Evolutionary conservation across 176 grass and related monocot species (phyloP).

Genomic region (Carex kokanica): DNA sequence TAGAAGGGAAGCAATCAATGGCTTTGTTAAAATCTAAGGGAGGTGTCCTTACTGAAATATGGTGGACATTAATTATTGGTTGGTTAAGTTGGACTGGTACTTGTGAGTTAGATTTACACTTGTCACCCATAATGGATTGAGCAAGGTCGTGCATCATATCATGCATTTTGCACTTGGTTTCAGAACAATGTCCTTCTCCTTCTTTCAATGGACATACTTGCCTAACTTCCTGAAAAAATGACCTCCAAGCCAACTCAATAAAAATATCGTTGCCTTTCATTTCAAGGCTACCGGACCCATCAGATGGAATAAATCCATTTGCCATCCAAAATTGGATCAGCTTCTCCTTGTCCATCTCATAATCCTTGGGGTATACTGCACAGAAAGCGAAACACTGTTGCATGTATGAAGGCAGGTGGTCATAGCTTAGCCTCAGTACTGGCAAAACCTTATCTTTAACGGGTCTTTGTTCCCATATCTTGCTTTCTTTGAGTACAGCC

Average conservation of each 20-base stretch:
- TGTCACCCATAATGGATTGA: background rate
- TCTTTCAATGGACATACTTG: background rate
- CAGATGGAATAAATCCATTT: constrained; percentile 20
- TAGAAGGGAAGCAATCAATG: background rate
- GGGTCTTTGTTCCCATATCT: background rate
- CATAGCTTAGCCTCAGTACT: constrained; percentile 30
- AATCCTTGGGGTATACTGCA: constrained; percentile 27
- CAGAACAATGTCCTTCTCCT: background rate
- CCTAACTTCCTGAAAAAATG: constrained; percentile 17
- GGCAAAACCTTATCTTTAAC: background rate
- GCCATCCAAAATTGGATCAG: constrained; percentile 31
- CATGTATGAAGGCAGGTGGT: background rate
- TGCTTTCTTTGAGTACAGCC: background rate
- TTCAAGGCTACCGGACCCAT: background rate
- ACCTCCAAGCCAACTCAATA: constrained; percentile 19
- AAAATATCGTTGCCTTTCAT: constrained; percentile 16
- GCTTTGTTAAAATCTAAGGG: background rate
- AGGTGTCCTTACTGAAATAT: background rate
- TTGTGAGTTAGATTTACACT: background rate
- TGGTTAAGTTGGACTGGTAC: constrained; percentile 17
- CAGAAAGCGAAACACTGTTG: constrained; percentile 34
- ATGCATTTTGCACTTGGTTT: constrained; percentile 26
- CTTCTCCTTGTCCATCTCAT: constrained; percentile 30
- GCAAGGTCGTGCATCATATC: constrained; percentile 30
- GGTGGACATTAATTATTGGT: background rate